These are phyloP conservation scores for Hyphodiscus hymeniophilus DNA, from an alignment of 495 filamentous ascomycete genomes.

Conservation along the genomic window DNA sequence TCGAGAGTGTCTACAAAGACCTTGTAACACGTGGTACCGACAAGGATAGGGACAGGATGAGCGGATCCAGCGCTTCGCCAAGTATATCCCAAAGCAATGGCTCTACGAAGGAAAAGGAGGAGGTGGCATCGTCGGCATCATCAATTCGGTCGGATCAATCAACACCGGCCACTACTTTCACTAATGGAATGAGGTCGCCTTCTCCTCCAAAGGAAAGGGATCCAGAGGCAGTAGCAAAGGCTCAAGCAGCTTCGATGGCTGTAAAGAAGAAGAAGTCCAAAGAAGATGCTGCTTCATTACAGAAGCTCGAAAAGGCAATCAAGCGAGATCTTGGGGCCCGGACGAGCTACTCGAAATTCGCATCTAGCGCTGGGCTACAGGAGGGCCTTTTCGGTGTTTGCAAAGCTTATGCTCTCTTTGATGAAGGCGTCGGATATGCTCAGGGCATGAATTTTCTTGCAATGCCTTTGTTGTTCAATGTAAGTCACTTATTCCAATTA, in stretches of 20 bases:
- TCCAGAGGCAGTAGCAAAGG: constrained; percentile 54
- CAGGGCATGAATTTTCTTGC: constrained; percentile 99
- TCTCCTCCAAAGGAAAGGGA: constrained; percentile 57
- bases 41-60: constrained; percentile 57
- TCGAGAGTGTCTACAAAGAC: constrained; percentile 83
- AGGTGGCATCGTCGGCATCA: constrained; percentile 62
- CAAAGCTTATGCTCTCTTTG: constrained; percentile 95
- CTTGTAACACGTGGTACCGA: constrained; percentile 74
- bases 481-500: constrained; percentile 31
- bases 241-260: constrained; percentile 55
- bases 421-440: constrained; percentile 91
- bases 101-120: constrained; percentile 52
- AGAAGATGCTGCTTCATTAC: constrained; percentile 59
- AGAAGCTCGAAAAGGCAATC: constrained; percentile 87
- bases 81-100: constrained; percentile 23
- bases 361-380: constrained; percentile 79
- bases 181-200: constrained; percentile 45
- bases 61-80: constrained; percentile 30
- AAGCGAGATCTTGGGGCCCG: constrained; percentile 81
- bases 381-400: constrained; percentile 92
- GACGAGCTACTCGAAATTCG: constrained; percentile 94
- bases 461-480: constrained; percentile 96
- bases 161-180: constrained; percentile 48
- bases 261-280: constrained; percentile 66
- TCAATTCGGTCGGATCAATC: constrained; percentile 79